A percentile compares a stretch with the other conserved stretches of the same genome.
These are phyloP conservation scores for Amanita rimosa DNA, from an alignment of 768 basidiomycete species.

Conservation along the genomic window DNA sequence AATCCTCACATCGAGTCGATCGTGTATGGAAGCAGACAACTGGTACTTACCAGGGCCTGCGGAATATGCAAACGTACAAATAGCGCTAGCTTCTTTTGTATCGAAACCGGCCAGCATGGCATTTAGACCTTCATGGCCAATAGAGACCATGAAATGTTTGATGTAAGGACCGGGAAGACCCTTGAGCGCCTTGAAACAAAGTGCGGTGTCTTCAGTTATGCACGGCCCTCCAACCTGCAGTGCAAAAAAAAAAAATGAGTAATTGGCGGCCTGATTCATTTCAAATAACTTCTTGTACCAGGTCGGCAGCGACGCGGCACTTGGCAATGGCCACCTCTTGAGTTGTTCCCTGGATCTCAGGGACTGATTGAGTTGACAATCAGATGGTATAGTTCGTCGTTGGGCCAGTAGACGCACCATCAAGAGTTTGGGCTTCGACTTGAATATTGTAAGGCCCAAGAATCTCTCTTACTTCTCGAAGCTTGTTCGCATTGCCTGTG, in stretches of 20 bases:
- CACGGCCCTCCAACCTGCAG: conserved; percentile 35
- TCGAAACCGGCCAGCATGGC: conserved; percentile 68
- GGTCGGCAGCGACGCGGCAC: conserved; percentile 74
- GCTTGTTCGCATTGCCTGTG: conserved; percentile 89
- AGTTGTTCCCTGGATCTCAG: conserved; percentile 90
- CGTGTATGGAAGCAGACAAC: neutral
- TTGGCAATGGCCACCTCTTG: conserved; percentile 85
- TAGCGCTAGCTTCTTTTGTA: conserved; percentile 71
- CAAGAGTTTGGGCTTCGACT: conserved; percentile 68
- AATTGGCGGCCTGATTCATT: too few relatives aligned
- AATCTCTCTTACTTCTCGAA: conserved; percentile 81
- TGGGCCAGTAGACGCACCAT: conserved; percentile 40
- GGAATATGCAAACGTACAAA: conserved; percentile 96
- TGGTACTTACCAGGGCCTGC: conserved; percentile 50
- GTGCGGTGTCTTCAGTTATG: conserved; percentile 87
- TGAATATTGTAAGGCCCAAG: conserved; percentile 58
- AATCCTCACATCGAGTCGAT: neutral
- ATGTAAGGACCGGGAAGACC: conserved; percentile 97
- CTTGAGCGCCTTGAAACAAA: conserved; percentile 80
- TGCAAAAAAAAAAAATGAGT: too few relatives aligned
- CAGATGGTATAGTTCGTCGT: too few relatives aligned
- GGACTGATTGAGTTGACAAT: conserved; percentile 38
- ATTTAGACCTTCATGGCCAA: conserved; percentile 63
- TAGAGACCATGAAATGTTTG: conserved; percentile 66
- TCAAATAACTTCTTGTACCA: conserved; percentile 26